Evolutionary conservation across 805 yeast genomes (phyloP).

Genomic region (Priceomyces carsonii): DNA sequence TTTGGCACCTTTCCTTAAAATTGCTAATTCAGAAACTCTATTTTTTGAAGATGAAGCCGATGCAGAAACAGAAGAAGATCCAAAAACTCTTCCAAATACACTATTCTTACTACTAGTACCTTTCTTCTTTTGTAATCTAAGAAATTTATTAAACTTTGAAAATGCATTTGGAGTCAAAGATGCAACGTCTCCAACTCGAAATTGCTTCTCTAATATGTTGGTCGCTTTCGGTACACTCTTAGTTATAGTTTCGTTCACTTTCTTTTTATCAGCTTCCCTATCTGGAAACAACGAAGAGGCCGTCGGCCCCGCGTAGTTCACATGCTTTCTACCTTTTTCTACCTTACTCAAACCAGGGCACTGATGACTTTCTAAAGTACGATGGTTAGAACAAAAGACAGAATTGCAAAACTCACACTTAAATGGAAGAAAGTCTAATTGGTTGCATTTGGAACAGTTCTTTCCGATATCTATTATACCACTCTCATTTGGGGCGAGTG

Average conservation of each 20-base stretch:
- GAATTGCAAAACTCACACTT: constrained; percentile 49
- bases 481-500: constrained; percentile 19
- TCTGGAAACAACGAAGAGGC: constrained; percentile 55
- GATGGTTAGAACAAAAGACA: constrained; percentile 52
- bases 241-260: constrained; percentile 28
- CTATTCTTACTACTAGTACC: constrained; percentile 7
- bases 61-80: constrained; percentile 1
- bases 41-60: constrained; percentile 6
- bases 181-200: constrained; percentile 30
- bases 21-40: constrained; percentile 28
- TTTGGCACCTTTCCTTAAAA: constrained; percentile 47
- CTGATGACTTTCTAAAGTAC: constrained; percentile 34
- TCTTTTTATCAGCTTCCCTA: constrained; percentile 40
- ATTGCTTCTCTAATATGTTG: constrained; percentile 22
- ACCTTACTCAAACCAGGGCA: constrained; percentile 23
- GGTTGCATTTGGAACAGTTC: constrained; percentile 53
- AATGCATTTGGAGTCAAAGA: constrained; percentile 22
- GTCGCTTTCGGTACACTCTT: constrained; percentile 20
- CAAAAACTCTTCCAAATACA: constrained; percentile 8
- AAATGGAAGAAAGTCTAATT: constrained; percentile 60
- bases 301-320: constrained; percentile 28
- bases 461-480: constrained; percentile 58
- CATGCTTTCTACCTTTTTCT: constrained; percentile 1
- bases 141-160: constrained; percentile 26
- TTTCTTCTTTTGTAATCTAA: constrained; percentile 22